Conservation (phyloP, 2,329 filamentous ascomycete species). For the Clonostachys sp. region DNA sequence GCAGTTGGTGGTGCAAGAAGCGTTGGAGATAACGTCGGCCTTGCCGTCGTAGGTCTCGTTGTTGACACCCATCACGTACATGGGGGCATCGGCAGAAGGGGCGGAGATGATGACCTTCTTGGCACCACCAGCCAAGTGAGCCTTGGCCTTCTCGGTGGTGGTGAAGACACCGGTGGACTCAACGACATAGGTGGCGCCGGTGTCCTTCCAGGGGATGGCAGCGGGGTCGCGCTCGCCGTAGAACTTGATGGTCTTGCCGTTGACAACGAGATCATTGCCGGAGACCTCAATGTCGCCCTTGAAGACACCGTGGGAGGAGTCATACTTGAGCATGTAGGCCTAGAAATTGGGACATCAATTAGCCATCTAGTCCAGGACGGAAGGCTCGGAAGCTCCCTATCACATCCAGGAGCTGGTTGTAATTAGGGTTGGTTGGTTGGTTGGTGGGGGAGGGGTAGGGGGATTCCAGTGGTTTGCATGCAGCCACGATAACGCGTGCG, state of each 20-base stretch:
- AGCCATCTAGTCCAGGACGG: too few species aligned
- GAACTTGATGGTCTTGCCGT: constrained; percentile 94
- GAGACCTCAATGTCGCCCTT: constrained; percentile 81
- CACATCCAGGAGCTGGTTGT: too few species aligned
- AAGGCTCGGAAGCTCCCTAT: too few species aligned
- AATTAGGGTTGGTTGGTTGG: too few species aligned
- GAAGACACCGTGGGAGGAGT: constrained; percentile 95
- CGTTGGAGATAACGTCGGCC: constrained; percentile 95
- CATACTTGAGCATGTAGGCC: constrained; percentile 99
- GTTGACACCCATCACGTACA: constrained; percentile 99
- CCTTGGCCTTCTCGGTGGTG: constrained; percentile 91
- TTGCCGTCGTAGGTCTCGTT: constrained; percentile 87
- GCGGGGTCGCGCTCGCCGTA: constrained; percentile 89
- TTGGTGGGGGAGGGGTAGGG: too few species aligned
- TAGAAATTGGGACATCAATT: constrained; percentile 24
- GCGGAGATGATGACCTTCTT: constrained; percentile 97
- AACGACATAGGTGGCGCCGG: constrained; percentile 88
- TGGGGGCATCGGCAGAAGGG: constrained; percentile 91
- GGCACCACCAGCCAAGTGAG: constrained; percentile 92
- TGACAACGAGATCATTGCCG: constrained; percentile 71
- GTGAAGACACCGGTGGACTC: constrained; percentile 99
- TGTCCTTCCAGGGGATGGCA: constrained; percentile 84
- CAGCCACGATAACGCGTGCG: too few species aligned
- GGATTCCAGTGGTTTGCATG: too few species aligned
- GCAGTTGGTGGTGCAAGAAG: constrained; percentile 99